Conservation (phyloP, 495 filamentous ascomycete species). For the Delitschia confertaspora region DNA sequence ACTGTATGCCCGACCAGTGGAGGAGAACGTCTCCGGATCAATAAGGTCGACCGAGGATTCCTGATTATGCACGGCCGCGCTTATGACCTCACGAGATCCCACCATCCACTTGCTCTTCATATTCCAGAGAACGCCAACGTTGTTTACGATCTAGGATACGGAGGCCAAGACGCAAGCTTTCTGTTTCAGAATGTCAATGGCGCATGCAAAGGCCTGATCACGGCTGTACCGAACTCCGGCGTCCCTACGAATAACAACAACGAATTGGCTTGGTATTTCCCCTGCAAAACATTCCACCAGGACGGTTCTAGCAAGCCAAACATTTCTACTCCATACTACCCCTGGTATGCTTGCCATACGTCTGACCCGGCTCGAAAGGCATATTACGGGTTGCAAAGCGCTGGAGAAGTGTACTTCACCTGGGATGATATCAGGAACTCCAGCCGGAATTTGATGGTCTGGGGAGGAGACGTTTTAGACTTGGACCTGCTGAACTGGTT, state of each 20-base stretch:
- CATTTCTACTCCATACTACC: constrained; percentile 60
- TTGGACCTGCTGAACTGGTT: constrained; percentile 89
- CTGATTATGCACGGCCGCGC: constrained; percentile 95
- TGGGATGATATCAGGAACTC: constrained; percentile 91
- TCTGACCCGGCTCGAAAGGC: constrained; percentile 51
- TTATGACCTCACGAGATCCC: constrained; percentile 67
- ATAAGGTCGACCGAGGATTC: constrained; percentile 68
- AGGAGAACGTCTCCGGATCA: constrained; percentile 61
- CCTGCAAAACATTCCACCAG: constrained; percentile 83
- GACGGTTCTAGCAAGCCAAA: constrained; percentile 80
- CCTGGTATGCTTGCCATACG: constrained; percentile 89
- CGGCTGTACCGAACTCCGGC: constrained; percentile 54
- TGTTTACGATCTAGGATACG: constrained; percentile 77
- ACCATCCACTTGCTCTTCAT: constrained; percentile 69
- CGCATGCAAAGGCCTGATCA: constrained; percentile 89
- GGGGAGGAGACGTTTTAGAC: constrained; percentile 88
- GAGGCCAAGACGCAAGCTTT: constrained; percentile 87
- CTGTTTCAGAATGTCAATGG: constrained; percentile 99
- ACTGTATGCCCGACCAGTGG: constrained; percentile 67
- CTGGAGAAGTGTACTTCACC: constrained; percentile 81
- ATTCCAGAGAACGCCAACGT: constrained; percentile 64
- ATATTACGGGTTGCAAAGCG: constrained; percentile 59
- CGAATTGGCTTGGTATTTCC: constrained; percentile 94
- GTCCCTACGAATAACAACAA: constrained; percentile 66
- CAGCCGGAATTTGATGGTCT: constrained; percentile 82